A percentile compares a stretch with the other conserved stretches of the same genome.
Conservation (phyloP, 2,329 filamentous ascomycete species). For the Paracamarosporium sp. region DNA sequence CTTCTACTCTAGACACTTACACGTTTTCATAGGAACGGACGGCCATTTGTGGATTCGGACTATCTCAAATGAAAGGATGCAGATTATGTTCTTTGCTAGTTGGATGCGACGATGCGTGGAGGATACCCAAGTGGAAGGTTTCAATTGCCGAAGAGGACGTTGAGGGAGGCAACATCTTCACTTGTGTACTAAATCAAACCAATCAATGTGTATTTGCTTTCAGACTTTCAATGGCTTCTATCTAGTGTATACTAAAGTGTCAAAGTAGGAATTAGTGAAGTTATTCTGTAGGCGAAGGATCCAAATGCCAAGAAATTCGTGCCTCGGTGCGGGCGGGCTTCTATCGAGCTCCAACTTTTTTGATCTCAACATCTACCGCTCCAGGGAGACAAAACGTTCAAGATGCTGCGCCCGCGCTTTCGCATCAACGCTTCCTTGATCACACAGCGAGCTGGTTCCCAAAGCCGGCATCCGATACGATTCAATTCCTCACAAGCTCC, state of each 20-base stretch:
- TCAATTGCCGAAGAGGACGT: too few species aligned
- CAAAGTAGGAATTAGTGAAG: not conserved
- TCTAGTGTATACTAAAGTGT: not conserved
- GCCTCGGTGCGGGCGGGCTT: constrained; percentile 28
- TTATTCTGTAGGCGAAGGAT: not conserved
- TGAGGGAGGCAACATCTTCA: too few species aligned
- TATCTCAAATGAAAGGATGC: constrained; percentile 13
- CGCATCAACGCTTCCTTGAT: constrained; percentile 10
- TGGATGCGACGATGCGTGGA: not conserved
- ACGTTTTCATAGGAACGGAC: constrained; percentile 7
- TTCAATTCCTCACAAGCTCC: constrained; percentile 8
- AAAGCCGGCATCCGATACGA: not conserved
- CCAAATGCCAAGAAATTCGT: constrained; percentile 30
- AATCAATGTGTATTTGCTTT: too few species aligned
- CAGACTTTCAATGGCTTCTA: not conserved
- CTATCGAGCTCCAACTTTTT: constrained; percentile 8
- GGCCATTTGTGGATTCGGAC: constrained; percentile 14
- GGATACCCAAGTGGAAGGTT: not conserved
- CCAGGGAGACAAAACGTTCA: constrained; percentile 8
- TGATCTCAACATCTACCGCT: constrained; percentile 3
- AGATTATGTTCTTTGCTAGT: not conserved
- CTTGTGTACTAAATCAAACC: not conserved
- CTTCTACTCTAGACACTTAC: not conserved
- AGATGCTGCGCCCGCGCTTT: constrained; percentile 28
- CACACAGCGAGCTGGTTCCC: not conserved